Conservation (phyloP, 495 filamentous ascomycete genomes). For the Podospora bellae-mahoneyi region DNA sequence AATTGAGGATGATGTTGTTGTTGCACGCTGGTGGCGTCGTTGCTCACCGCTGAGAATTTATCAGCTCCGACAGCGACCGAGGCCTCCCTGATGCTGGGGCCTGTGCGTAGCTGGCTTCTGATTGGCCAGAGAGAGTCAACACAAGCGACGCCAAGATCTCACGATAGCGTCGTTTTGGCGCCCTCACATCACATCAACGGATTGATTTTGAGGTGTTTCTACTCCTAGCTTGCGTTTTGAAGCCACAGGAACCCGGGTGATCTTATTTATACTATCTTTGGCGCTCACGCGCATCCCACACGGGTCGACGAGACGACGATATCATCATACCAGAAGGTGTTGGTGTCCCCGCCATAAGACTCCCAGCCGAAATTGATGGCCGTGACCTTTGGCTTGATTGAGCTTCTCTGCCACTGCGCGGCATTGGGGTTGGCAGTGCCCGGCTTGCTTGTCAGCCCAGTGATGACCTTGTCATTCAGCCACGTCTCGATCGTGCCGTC, state of each 20-base stretch:
- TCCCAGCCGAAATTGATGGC: constrained; percentile 60
- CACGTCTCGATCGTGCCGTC: constrained; percentile 57
- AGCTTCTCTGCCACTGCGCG: constrained; percentile 47
- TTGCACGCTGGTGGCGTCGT: too few relatives aligned
- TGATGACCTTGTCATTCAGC: constrained; percentile 48
- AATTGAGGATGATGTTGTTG: background rate
- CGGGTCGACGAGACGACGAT: constrained; percentile 43
- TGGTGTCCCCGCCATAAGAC: constrained; percentile 54
- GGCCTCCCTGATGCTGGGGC: background rate
- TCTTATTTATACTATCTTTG: background rate
- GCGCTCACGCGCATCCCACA: constrained; percentile 42
- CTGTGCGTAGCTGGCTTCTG: background rate
- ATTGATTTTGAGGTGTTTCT: too few relatives aligned
- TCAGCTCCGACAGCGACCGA: background rate
- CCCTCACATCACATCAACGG: too few relatives aligned
- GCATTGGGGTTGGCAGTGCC: constrained; percentile 49
- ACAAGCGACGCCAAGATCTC: too few relatives aligned
- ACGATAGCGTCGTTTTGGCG: too few relatives aligned
- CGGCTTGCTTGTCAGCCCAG: constrained; percentile 46
- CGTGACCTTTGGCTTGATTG: constrained; percentile 46
- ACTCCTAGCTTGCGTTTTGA: too few relatives aligned
- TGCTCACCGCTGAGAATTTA: background rate
- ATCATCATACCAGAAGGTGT: constrained; percentile 60
- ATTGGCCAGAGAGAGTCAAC: too few relatives aligned
- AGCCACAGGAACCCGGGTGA: too few relatives aligned